Base-by-base conservation (phyloP, 1,284 basidiomycete genomes). In the Taiwanofungus camphoratus region DNA sequence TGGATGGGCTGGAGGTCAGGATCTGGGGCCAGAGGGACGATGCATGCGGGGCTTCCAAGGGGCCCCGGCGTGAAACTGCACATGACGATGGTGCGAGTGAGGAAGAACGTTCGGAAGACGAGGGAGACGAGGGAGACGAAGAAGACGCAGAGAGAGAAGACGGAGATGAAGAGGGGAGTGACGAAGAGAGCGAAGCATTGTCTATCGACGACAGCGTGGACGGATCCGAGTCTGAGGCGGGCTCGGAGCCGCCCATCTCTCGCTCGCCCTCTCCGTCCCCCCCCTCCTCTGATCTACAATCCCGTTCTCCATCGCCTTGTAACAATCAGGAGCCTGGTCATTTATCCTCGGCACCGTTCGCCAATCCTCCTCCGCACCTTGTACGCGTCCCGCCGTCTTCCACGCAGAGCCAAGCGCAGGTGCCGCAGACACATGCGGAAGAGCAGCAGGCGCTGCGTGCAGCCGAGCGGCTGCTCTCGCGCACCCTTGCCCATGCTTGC, bases 1-100 rank as follows among this genome's bases (percentile, higher is more conserved):
- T 87, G 2, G 76, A 86, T 52, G 79, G 79, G 1, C 56, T 87
- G 11, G 76, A 83, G 42, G 65, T 69, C 4, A 76, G 69, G 44
- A 54, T 75, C 4, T 81, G 77, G 76, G 80, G 75, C 0, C 52
- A 61, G 22, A 57, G 69, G 32, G 65, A 69, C 30, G 66, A 68
- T 37, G 49, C 49, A 2, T 53, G 49, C 15, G 22, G 56, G 11
- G 52, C 55, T 27, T 49, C 43, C 29, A 29, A n/a, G n/a, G 26
- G 26, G 26, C 8, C 36, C n/a, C n/a, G n/a, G n/a, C 34, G 8
- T 42, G 36, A 36, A 31, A 16, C 21, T 35, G 18, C 31, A 42
- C 4, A 44, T n/a, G 26, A 29, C 9, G 31, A 33, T 12, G 31
- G 16, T 16, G 8, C 15, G 6, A 7, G 54, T 5, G 52, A 55